Evolutionary conservation across 148 eudicot genomes (phyloP), one percentile per base, ranked within the genome.

Genomic region (Vaccinium myrtillus): DNA sequence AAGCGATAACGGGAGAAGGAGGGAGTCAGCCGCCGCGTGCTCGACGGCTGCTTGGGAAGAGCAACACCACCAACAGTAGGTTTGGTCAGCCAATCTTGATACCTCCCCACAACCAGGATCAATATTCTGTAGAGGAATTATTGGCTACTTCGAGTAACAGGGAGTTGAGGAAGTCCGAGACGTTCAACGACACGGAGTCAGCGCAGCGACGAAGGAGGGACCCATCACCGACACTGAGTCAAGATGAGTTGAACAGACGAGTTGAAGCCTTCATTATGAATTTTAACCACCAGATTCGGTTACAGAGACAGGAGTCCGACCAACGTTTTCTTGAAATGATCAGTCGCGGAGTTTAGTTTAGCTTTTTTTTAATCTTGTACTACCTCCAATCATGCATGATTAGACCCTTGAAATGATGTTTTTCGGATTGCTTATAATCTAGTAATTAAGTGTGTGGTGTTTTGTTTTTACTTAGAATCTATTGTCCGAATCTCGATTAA

Each of bases 291-390:
- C 88, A 91, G 39, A 92, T 92, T 51, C 85, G 87, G 55, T 74
- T 94, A 9, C 95, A 94, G 76, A 88, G 95, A 51, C 89, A 93
- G 58, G 94, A 94, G 79, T 94, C 98, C 3, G 87, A 92, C 16
- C 93, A 92, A 75, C 90, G 93, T 75, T 90, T 81, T 80, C 43
- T 86, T 9, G 93, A 92, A 8, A 92, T 87, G 89, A 87, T 88
- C 55, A 90, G 87, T 16, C 87, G 91, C 19, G 91, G 90, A 49
- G 78, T 86, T 58, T 90, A 91, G 53, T 30, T 74, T n/a, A n/a
- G 13, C 30, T 0, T 25, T 25, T 69, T 27, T 25, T 67, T 27
- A 19, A 18, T 59, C 25, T 25, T 21, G 27, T 63, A n/a, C 11
- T n/a, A n/a, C 10, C 69, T 27, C 13, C 4, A 27, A 69, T 69